Base-by-base conservation (phyloP, 164 flowering plant genomes). In the Vitis rupestris region DNA sequence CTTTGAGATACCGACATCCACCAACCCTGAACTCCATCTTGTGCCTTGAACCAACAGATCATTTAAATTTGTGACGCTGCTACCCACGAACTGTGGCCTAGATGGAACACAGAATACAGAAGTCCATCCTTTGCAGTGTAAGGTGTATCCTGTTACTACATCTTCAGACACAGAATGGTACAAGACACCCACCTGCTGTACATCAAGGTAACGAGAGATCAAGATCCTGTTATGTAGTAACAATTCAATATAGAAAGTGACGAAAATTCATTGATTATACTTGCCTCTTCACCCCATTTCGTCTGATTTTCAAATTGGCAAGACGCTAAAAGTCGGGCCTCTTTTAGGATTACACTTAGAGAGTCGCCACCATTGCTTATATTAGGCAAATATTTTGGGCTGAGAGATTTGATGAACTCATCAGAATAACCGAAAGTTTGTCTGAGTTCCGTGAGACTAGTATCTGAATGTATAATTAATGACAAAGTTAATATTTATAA, bases 201-300 rank as follows among this genome's bases (percentile, higher is more conserved):
- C 7, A 6, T 37, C 44, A 37, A 37, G 44, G 44, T 3, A 37
- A 37, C 7, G 44, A 6, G 7, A 37, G 44, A 37, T 4, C 44
- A 37, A 37, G 2, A 37, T 6, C 44, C 8, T 37, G 44, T 37
- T 37, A 37, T 37, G 44, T 6, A 37, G 44, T 37, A 37, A 37
- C 4, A 37, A 37, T 37, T 37, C 44, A 37, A 37, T 37, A 3
- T 6, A 37, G 44, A 37, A 37, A 37, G 44, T 37, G 44, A 37
- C 44, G 7, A 37, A 37, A 6, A 37, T 37, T 37, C 44, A 37
- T 37, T 37, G 44, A 57, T 16, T 9, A 19, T 47, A 66, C 76
- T 74, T 76, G 56, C 85, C 89, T 85, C 70, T 65, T 80, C 10
- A 8, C 90, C 90, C 90, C 90, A 86, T 78, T 74, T 65, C 1